Evolutionary conservation across 768 basidiomycete genomes (phyloP).

Genomic region (Tulasnella sp.): DNA sequence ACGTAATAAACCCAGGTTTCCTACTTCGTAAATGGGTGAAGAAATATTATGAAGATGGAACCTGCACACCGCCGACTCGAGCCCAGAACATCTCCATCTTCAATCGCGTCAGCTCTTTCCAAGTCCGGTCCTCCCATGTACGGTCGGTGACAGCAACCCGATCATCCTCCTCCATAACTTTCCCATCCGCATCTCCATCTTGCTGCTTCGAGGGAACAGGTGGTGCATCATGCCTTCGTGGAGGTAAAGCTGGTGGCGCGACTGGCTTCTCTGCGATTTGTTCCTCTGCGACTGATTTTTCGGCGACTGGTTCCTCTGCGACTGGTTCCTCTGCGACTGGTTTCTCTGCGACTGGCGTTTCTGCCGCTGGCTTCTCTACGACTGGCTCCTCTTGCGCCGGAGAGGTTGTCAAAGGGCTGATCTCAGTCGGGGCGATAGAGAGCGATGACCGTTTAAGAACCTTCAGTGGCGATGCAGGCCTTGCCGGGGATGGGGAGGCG

Average conservation of each 20-base stretch:
- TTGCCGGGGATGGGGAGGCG: background rate
- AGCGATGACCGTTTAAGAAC: background rate
- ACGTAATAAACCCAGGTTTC: background rate
- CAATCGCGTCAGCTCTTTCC: conserved; percentile 70
- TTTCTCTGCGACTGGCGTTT: background rate
- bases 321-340: background rate
- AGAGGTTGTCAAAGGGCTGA: background rate
- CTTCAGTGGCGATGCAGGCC: background rate
- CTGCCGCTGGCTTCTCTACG: background rate
- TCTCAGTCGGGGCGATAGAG: background rate
- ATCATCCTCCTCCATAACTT: background rate
- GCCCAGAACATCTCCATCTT: conserved; percentile 88
- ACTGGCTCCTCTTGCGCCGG: background rate
- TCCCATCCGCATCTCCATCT: background rate
- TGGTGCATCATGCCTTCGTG: background rate
- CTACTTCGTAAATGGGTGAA: background rate
- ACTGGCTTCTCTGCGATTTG: background rate
- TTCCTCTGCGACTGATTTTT: too few relatives aligned
- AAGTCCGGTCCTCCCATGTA: conserved; percentile 83
- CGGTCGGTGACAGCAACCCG: conserved; percentile 50
- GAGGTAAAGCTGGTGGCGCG: background rate
- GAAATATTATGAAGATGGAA: background rate
- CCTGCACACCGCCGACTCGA: conserved; percentile 50
- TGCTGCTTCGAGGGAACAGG: background rate
- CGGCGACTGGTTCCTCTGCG: background rate